Conservation (phyloP, 495 filamentous ascomycete genomes). For the Friedmanniomyces simplex region DNA sequence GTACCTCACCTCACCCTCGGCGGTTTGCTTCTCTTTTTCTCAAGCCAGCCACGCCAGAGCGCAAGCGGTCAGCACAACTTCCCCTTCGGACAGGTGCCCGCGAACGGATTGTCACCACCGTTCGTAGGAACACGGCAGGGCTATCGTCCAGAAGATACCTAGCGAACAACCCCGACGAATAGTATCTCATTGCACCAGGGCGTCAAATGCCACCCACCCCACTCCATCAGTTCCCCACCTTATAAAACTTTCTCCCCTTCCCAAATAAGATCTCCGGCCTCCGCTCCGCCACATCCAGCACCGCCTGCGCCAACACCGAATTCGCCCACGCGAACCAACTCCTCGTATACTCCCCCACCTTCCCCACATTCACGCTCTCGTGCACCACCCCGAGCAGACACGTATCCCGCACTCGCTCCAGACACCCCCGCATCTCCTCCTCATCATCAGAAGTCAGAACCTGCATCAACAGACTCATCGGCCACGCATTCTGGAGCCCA, state of each 20-base stretch:
- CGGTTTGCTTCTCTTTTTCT: too few relatives aligned
- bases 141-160: too few relatives aligned
- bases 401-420: conserved; percentile 63
- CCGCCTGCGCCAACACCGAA: conserved; percentile 87
- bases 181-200: too few relatives aligned
- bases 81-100: too few relatives aligned
- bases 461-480: conserved; percentile 86
- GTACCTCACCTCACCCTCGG: too few relatives aligned
- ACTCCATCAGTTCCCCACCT: background rate
- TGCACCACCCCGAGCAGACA: conserved; percentile 74
- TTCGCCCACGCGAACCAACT: conserved; percentile 98
- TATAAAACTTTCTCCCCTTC: conserved; percentile 24
- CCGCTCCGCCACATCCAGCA: conserved; percentile 75
- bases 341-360: conserved; percentile 64
- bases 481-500: conserved; percentile 87
- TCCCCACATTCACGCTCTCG: conserved; percentile 82
- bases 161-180: too few relatives aligned
- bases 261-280: conserved; percentile 85
- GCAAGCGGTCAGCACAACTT: too few relatives aligned
- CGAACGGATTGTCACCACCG: too few relatives aligned
- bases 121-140: too few relatives aligned
- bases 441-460: conserved; percentile 84
- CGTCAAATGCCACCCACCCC: background rate
- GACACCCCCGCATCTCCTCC: conserved; percentile 60
- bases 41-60: too few relatives aligned